A percentile compares a stretch with the other conserved stretches of the same genome.
These are phyloP conservation scores for Kwoniella heveanensis DNA, from an alignment of 768 basidiomycete species.

Conservation along the genomic window DNA sequence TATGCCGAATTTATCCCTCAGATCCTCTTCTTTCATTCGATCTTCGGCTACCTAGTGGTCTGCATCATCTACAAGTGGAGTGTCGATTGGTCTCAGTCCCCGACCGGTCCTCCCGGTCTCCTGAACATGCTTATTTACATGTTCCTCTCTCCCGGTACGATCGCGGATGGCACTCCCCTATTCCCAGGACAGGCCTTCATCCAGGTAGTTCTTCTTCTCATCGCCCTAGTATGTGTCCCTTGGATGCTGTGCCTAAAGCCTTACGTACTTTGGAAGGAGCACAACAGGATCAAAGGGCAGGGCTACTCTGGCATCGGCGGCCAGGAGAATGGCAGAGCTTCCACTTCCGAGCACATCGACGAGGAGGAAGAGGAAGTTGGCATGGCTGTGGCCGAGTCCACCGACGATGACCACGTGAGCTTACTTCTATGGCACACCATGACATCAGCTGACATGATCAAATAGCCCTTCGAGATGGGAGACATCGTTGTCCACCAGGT, in stretches of 20 bases:
- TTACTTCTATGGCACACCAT: conserved; percentile 21
- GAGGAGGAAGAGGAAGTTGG: conserved; percentile 64
- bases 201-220: conserved; percentile 73
- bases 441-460: conserved; percentile 7
- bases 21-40: conserved; percentile 94
- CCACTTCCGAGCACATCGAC: conserved; percentile 55
- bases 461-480: conserved; percentile 85
- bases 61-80: conserved; percentile 98
- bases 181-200: conserved; percentile 85
- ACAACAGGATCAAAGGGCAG: conserved; percentile 75
- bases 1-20: conserved; percentile 96
- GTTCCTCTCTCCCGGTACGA: conserved; percentile 86
- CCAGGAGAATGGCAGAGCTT: conserved; percentile 40
- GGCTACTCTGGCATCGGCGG: conserved; percentile 70
- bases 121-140: conserved; percentile 83
- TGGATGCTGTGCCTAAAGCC: conserved; percentile 93
- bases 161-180: conserved; percentile 69
- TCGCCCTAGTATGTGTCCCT: conserved; percentile 86
- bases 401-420: conserved; percentile 74
- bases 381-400: conserved; percentile 70
- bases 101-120: conserved; percentile 77
- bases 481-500: conserved; percentile 96
- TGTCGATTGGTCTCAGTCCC: conserved; percentile 78
- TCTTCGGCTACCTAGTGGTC: conserved; percentile 92
- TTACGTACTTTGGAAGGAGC: conserved; percentile 86